Evolutionary conservation across 441 rosid genomes (phyloP).

Genomic region (Melastoma candidum): DNA sequence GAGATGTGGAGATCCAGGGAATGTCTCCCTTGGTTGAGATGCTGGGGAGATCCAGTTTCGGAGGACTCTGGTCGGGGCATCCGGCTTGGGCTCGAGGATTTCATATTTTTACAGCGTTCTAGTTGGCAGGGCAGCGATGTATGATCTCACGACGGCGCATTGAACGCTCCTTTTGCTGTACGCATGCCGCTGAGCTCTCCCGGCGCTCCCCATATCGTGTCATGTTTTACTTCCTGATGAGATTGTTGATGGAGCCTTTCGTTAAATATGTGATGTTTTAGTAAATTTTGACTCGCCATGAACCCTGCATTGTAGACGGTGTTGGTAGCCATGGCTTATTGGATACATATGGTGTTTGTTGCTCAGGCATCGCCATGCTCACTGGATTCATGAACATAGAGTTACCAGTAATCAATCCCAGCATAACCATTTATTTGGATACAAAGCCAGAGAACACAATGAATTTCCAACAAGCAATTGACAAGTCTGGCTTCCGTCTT

Average conservation of each 20-base stretch:
- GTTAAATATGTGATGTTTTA: slow-evolving; percentile 77
- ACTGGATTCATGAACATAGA: no score
- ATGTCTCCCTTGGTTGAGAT: slow-evolving; percentile 72
- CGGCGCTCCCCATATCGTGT: slow-evolving; percentile 96
- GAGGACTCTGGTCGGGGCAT: slow-evolving; percentile 50
- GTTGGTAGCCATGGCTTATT: no score
- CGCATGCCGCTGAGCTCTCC: slow-evolving; percentile 64
- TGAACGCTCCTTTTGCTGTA: slow-evolving; percentile 92
- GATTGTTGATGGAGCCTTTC: slow-evolving; percentile 86
- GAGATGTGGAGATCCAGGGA: slow-evolving; percentile 47
- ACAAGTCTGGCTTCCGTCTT: no score
- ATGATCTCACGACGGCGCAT: slow-evolving; percentile 92
- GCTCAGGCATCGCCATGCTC: no score
- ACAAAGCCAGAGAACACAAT: no score
- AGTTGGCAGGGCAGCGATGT: slow-evolving; percentile 98
- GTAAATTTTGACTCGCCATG: background rate
- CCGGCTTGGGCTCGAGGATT: slow-evolving; percentile 95
- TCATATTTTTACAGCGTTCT: slow-evolving; percentile 91
- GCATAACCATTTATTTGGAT: no score
- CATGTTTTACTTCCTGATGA: slow-evolving; percentile 82
- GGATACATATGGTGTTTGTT: no score
- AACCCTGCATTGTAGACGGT: no score
- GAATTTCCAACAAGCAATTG: no score
- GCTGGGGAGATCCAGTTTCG: slow-evolving; percentile 33
- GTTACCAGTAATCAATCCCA: no score